phyloP scores from a whole-genome alignment of 129 eudicot genomes.

The Centella asiatica region DNA sequence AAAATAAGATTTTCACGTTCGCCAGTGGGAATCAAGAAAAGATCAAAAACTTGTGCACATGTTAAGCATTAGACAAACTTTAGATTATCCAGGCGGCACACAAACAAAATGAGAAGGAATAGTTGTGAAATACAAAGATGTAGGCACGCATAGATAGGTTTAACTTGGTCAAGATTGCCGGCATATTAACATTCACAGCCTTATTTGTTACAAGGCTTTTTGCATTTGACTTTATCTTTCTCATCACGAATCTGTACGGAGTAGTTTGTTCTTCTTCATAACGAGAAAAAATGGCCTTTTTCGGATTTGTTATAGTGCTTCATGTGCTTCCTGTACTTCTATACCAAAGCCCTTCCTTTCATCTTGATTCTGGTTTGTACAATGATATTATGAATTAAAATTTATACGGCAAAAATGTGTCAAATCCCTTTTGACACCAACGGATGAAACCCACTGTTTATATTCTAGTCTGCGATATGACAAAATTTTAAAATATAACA shows the following conservation, averaged over 20 bases:
- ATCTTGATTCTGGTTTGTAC: neutral
- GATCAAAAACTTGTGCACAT: no score
- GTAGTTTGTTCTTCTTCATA: no score
- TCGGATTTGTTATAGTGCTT: neutral
- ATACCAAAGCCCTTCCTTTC: neutral
- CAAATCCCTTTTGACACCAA: no score
- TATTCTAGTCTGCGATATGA: no score
- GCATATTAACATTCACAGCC: neutral
- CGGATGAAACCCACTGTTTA: no score
- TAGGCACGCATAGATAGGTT: neutral
- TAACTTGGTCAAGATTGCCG: neutral
- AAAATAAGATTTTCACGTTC: neutral
- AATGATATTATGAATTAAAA: neutral
- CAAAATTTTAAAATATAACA: no score
- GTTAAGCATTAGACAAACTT: no score
- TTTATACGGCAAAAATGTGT: no score
- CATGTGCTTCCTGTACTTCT: neutral
- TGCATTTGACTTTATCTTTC: neutral
- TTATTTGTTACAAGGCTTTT: neutral
- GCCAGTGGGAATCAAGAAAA: neutral
- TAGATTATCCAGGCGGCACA: no score
- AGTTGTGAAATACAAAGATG: neutral
- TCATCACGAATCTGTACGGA: neutral
- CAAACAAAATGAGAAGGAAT: neutral
- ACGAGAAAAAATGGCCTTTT: neutral